Percentiles rank a stretch among this genome's conserved stretches.
These are phyloP conservation scores for Rutstroemia sydowiana DNA, from an alignment of 2,329 filamentous ascomycete species.

Conservation along the genomic window DNA sequence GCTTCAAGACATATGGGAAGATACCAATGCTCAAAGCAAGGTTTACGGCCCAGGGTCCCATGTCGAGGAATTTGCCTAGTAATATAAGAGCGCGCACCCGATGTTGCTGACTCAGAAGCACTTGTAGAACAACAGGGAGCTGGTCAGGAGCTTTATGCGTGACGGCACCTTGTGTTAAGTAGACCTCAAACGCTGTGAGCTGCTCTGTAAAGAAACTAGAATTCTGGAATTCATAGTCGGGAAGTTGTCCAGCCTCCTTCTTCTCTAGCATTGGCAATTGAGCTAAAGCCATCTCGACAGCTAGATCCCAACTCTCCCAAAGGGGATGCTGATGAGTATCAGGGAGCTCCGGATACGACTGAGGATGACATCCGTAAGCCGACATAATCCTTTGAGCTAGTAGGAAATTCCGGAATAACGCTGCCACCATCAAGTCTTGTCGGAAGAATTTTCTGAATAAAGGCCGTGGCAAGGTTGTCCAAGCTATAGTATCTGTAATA, in stretches of 20 bases:
- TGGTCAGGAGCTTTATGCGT: conserved; percentile 87
- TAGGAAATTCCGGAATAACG: conserved; percentile 91
- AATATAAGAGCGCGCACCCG: conserved; percentile 84
- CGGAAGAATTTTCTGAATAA: conserved; percentile 95
- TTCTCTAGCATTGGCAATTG: conserved; percentile 81
- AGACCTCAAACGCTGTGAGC: conserved; percentile 93
- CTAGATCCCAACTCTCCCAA: conserved; percentile 97
- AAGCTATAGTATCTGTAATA: conserved; percentile 97
- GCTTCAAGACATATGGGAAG: conserved; percentile 96
- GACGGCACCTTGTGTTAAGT: conserved; percentile 75
- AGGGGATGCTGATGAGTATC: conserved; percentile 91
- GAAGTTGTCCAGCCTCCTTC: conserved; percentile 56
- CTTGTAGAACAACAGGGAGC: conserved; percentile 90
- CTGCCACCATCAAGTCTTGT: conserved; percentile 98
- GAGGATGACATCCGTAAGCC: conserved; percentile 90
- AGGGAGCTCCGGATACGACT: conserved; percentile 85
- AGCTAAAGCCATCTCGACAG: conserved; percentile 87
- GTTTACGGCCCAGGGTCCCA: conserved; percentile 98
- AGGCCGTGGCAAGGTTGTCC: conserved; percentile 85
- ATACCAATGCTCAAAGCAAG: conserved; percentile 95
- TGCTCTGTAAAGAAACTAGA: conserved; percentile 97
- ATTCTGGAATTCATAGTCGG: conserved; percentile 84
- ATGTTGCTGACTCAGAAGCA: conserved; percentile 92
- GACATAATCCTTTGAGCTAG: conserved; percentile 93
- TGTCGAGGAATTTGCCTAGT: conserved; percentile 85